Evolutionary conservation across 2,329 filamentous ascomycete genomes (phyloP).

Genomic region (Ophiostoma quercus): DNA sequence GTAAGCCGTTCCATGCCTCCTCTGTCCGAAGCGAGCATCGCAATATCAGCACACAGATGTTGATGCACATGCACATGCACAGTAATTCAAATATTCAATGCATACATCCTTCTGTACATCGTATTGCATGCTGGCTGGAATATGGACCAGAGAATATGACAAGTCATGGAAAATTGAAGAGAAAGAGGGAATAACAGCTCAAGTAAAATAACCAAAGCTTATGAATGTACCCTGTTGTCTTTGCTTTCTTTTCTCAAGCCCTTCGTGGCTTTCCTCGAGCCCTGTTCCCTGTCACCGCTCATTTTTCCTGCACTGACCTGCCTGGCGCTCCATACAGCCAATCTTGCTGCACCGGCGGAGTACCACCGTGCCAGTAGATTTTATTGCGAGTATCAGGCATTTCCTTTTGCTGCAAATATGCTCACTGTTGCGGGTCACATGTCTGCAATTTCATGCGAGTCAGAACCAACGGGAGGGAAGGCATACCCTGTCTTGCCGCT

Average conservation of each 20-base stretch:
- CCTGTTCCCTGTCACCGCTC: constrained; percentile 28
- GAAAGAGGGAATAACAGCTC: background rate
- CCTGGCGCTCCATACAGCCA: background rate
- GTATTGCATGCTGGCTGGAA: background rate
- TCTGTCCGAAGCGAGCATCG: background rate
- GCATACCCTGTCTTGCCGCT: constrained; percentile 7
- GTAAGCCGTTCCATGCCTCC: background rate
- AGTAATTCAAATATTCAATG: background rate
- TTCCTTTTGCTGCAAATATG: background rate
- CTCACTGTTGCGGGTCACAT: constrained; percentile 8
- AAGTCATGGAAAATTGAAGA: background rate
- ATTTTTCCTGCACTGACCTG: constrained; percentile 10
- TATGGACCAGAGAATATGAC: background rate
- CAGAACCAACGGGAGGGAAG: constrained; percentile 5
- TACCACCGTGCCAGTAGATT: background rate
- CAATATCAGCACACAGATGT: background rate
- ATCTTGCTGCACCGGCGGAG: background rate
- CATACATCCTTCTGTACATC: background rate
- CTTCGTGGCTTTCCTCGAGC: constrained; percentile 11
- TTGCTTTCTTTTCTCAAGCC: background rate
- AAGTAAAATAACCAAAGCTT: background rate
- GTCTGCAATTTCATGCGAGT: constrained; percentile 5
- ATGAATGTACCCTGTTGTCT: background rate
- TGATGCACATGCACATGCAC: constrained; percentile 1
- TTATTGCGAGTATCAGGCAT: background rate